Conservation (phyloP, 108 stramenopile species). For the Pseudonitzschia multiseries region DNA sequence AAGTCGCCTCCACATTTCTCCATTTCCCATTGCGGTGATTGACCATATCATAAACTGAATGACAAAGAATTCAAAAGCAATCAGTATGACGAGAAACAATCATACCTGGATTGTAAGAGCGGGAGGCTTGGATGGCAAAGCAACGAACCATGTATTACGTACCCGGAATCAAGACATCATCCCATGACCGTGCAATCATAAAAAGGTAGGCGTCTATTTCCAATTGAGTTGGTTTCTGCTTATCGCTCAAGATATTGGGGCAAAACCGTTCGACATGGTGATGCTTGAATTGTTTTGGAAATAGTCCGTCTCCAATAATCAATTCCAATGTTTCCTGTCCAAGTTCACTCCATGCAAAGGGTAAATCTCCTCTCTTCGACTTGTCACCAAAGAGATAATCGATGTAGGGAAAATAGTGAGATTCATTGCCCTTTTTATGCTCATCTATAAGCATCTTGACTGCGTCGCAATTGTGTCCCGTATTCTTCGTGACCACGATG, state of each 20-base stretch:
- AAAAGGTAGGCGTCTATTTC: constrained; percentile 47
- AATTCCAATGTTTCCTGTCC: constrained; percentile 40
- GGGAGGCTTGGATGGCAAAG: not conserved
- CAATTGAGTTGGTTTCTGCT: constrained; percentile 13
- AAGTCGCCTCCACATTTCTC: constrained; percentile 28
- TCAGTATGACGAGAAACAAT: not conserved
- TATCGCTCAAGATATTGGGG: not conserved
- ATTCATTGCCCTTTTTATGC: constrained; percentile 48
- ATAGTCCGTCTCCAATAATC: constrained; percentile 20
- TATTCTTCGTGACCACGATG: not conserved
- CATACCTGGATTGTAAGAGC: too few species aligned
- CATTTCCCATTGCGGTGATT: constrained; percentile 58
- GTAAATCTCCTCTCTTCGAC: constrained; percentile 31
- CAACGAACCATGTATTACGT: constrained; percentile 18
- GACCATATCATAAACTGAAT: constrained; percentile 51
- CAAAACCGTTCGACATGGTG: not conserved
- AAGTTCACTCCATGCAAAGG: constrained; percentile 50
- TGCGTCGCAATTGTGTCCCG: constrained; percentile 27
- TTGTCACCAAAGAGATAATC: constrained; percentile 53
- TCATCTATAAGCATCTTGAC: constrained; percentile 30
- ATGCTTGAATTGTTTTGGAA: not conserved
- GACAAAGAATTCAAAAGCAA: not conserved
- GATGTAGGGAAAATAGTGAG: constrained; percentile 59
- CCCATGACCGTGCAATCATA: constrained; percentile 55
- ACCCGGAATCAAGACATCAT: constrained; percentile 58